Percentiles rank a stretch among this genome's conserved stretches.
phyloP scores from a whole-genome alignment of 2,329 filamentous ascomycete genomes.

The Fusarium sp. region DNA sequence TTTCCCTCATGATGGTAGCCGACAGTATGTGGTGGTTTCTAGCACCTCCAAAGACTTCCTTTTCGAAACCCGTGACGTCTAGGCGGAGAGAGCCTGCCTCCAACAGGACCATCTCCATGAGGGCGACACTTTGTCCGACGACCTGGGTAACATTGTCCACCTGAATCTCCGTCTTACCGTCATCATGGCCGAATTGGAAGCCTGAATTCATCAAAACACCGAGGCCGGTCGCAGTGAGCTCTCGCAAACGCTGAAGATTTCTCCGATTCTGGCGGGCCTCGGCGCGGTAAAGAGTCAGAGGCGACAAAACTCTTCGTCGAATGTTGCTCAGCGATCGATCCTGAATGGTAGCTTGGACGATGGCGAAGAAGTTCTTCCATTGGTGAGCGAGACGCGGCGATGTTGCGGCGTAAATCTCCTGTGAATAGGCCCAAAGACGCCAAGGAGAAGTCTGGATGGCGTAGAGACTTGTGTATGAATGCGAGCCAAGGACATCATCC shows the following conservation, averaged over 20 bases:
- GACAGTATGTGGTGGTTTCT: conserved; percentile 71
- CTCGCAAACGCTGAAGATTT: conserved; percentile 76
- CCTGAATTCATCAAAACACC: conserved; percentile 91
- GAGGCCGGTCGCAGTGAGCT: conserved; percentile 86
- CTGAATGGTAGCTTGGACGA: conserved; percentile 80
- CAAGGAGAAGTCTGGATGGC: conserved; percentile 86
- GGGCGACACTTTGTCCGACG: conserved; percentile 81
- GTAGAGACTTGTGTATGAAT: conserved; percentile 83
- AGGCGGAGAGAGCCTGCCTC: conserved; percentile 75
- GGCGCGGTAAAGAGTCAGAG: conserved; percentile 78
- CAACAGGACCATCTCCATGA: conserved; percentile 87
- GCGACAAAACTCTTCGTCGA: conserved; percentile 78
- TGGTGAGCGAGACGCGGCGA: conserved; percentile 60
- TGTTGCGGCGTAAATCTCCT: conserved; percentile 76
- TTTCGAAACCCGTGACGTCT: conserved; percentile 72
- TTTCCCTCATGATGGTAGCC: conserved; percentile 59
- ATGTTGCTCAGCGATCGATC: conserved; percentile 79
- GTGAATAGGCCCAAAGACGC: conserved; percentile 77
- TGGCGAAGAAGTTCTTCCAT: conserved; percentile 80
- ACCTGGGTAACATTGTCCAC: conserved; percentile 72
- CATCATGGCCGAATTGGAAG: conserved; percentile 73
- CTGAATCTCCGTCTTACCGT: conserved; percentile 66
- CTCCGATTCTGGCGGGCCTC: conserved; percentile 82
- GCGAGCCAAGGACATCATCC: conserved; percentile 87
- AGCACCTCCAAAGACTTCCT: conserved; percentile 72